These are phyloP conservation scores for Drosera spatulata DNA, from an alignment of 179 eudicot genomes.

Conservation along the genomic window DNA sequence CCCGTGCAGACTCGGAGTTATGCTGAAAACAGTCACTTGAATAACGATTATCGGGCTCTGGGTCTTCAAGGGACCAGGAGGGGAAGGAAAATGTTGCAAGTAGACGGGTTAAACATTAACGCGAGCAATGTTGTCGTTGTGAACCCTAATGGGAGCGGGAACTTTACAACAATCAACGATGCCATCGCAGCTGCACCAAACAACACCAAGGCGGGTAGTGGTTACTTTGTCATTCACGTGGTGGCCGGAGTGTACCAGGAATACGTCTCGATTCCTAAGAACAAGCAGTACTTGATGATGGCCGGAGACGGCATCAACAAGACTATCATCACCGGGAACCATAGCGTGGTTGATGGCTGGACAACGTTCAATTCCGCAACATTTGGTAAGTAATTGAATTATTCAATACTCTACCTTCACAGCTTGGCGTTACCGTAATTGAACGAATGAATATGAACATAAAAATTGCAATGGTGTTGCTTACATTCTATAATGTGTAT, in stretches of 20 bases:
- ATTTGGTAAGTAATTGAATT: background rate
- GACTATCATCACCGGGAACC: constrained; percentile 2
- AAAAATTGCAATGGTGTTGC: too few species aligned
- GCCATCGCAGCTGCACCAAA: constrained; percentile 6
- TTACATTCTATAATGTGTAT: too few species aligned
- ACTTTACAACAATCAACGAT: constrained; percentile 3
- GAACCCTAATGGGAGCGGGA: constrained; percentile 6
- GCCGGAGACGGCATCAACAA: constrained; percentile 10
- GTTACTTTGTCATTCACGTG: constrained; percentile 7
- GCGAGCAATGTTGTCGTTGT: constrained; percentile 9
- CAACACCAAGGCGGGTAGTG: constrained; percentile 5
- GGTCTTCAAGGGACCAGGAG: background rate
- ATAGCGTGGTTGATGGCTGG: background rate
- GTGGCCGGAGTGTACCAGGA: constrained; percentile 7
- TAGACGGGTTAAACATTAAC: background rate
- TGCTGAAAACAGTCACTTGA: constrained; percentile 13
- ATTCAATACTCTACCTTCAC: too few species aligned
- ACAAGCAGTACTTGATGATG: constrained; percentile 9
- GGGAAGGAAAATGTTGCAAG: background rate
- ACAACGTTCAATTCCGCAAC: constrained; percentile 1
- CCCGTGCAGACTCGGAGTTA: constrained; percentile 8
- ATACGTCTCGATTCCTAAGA: constrained; percentile 6
- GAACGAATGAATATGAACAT: too few species aligned
- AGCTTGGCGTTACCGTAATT: too few species aligned
- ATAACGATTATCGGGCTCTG: background rate